Conservation (phyloP, 129 eudicot genomes). For the Saposhnikovia divaricata region DNA sequence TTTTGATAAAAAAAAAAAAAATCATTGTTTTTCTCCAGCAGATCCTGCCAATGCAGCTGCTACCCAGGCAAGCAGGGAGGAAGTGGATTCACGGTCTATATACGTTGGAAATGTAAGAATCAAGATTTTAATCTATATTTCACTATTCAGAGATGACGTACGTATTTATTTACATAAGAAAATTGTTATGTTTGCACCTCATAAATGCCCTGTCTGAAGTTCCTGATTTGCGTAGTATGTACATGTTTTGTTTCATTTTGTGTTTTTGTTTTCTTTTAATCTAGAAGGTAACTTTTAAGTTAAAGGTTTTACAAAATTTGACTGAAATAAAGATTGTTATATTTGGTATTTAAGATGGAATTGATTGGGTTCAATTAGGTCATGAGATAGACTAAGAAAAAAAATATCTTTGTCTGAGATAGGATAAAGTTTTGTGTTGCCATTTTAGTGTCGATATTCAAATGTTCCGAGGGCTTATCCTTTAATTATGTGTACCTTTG, state of each 20-base stretch:
- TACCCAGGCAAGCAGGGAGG: conserved; percentile 73
- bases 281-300: background rate
- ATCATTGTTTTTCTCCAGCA: conserved; percentile 15
- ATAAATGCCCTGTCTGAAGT: background rate
- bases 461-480: background rate
- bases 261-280: background rate
- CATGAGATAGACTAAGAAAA: background rate
- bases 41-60: conserved; percentile 83
- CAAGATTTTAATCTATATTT: background rate
- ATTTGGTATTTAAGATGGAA: background rate
- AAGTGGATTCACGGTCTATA: conserved; percentile 78
- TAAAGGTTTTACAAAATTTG: background rate
- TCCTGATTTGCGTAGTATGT: background rate
- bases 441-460: background rate
- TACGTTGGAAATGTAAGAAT: conserved; percentile 94
- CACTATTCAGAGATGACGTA: background rate
- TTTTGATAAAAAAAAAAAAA: background rate
- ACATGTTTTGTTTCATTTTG: background rate
- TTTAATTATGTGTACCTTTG: background rate
- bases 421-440: background rate
- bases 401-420: background rate
- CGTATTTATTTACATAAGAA: background rate
- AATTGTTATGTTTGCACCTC: background rate
- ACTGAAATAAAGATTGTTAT: background rate
- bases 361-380: background rate